Base-by-base conservation (phyloP, 495 filamentous ascomycete species). In the Talaromyces adpressus region DNA sequence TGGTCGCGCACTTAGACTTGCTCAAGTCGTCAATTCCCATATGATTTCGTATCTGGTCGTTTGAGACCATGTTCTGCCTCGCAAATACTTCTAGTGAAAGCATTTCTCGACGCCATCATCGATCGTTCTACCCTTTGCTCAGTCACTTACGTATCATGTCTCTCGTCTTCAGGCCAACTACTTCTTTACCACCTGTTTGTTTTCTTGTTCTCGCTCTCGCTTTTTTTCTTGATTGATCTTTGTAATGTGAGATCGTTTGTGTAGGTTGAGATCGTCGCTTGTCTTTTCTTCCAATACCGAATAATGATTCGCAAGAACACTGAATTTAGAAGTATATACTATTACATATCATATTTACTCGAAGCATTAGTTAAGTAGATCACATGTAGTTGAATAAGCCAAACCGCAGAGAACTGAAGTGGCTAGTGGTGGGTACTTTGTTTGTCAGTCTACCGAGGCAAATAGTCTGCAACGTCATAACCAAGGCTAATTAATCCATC, bases 211-310 rank as follows among this genome's bases (percentile, higher is more conserved):
- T 65, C 65, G 69, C 60, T 59, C 32, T 66, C 30, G 49, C 11
- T 18, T 57, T 59, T 57, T 27, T 61, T 61, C 49, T 23, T n/a
- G 27, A 14, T 62, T 62, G 47, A 41, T 65, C 30, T 45, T 59
- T 56, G 41, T 65, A 32, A 56, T 61, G 29, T 54, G 58, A 36
- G 20, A 23, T 29, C 47, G 71, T 76, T 66, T 68, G 71, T 75
- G 71, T 75, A 75, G 68, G 75, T 77, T 79, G 76, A 74, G 75
- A 77, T 76, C 70, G 65, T 69, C 63, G 62, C 30, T 58, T 67
- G 66, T 65, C 34, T 70, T 74, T 68, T 70, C 67, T 66, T 75
- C 69, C 69, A 75, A 73, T 63, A 66, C 71, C 74, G 65, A 75
- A 68, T 77, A 78, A 78, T 77, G 72, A 62, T 30, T 27, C 20